These are phyloP conservation scores for Hebeloma cylindrosporum DNA, from an alignment of 768 basidiomycete genomes.

Conservation along the genomic window DNA sequence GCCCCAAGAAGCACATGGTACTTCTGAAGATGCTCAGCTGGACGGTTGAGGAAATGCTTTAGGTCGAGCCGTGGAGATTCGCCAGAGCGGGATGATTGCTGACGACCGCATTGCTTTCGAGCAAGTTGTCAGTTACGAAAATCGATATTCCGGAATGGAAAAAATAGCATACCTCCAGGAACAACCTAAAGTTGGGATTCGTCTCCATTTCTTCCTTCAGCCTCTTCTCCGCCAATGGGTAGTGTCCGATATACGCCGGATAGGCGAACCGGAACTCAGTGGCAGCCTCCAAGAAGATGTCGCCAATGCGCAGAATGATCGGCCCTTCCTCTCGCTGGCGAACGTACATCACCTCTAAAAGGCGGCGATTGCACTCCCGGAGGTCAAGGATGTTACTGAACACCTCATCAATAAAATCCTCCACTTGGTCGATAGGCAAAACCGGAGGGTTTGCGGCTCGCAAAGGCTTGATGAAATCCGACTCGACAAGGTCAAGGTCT, in stretches of 20 bases:
- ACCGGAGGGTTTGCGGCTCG: constrained; percentile 43
- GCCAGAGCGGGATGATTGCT: constrained; percentile 38
- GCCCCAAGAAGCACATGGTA: constrained; percentile 86
- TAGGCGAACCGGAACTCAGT: constrained; percentile 87
- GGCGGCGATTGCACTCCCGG: constrained; percentile 75
- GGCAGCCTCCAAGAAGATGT: constrained; percentile 84
- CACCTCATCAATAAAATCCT: constrained; percentile 85
- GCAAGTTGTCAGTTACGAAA: constrained; percentile 1
- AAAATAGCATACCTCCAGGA: constrained; percentile 69
- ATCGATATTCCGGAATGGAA: background rate
- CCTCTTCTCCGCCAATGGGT: constrained; percentile 82
- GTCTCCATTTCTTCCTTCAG: constrained; percentile 83
- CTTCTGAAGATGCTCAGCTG: constrained; percentile 79
- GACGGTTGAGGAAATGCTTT: constrained; percentile 77
- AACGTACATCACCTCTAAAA: constrained; percentile 85
- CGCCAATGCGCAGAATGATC: constrained; percentile 83
- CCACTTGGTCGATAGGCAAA: constrained; percentile 52
- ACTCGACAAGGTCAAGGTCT: constrained; percentile 83
- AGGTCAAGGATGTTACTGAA: constrained; percentile 89
- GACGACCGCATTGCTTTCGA: constrained; percentile 45
- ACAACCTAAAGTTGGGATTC: constrained; percentile 79
- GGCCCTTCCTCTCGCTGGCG: constrained; percentile 85
- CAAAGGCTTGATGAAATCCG: constrained; percentile 55
- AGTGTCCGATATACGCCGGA: constrained; percentile 80
- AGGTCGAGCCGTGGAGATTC: constrained; percentile 55